Percentiles rank a stretch among this genome's conserved stretches.
phyloP scores from a whole-genome alignment of 129 eudicot genomes.

The Arctium minus region DNA sequence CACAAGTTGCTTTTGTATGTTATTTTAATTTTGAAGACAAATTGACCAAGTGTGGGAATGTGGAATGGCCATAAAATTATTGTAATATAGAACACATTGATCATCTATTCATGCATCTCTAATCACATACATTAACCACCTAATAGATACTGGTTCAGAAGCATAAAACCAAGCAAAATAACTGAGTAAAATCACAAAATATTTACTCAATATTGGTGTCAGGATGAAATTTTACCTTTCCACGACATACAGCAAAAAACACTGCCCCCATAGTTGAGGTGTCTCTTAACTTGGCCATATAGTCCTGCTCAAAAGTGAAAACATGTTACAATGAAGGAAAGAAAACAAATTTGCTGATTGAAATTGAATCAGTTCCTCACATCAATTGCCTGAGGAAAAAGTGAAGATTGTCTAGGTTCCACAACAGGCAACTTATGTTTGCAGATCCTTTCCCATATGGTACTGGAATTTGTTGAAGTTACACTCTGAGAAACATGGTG shows the following conservation, averaged over 20 bases:
- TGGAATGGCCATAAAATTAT: neutral
- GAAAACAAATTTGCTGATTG: neutral
- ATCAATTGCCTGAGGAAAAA: conserved; percentile 80
- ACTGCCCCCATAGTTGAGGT: conserved; percentile 71
- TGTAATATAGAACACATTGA: neutral
- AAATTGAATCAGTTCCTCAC: conserved; percentile 35
- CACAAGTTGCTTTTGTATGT: no score
- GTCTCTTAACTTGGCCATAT: conserved; percentile 78
- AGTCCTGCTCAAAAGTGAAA: conserved; percentile 58
- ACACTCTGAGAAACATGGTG: conserved; percentile 41
- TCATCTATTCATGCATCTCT: neutral
- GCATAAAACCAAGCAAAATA: neutral
- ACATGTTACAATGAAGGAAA: neutral
- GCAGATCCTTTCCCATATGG: conserved; percentile 96
- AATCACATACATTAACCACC: neutral
- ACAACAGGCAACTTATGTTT: conserved; percentile 85
- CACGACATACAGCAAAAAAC: conserved; percentile 98
- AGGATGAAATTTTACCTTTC: conserved; percentile 58
- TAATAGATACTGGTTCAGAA: neutral
- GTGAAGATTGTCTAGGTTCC: conserved; percentile 95
- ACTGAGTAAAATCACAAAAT: neutral
- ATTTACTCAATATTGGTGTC: neutral
- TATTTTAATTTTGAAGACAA: neutral
- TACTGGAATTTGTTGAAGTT: conserved; percentile 44
- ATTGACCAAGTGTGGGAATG: neutral